These are phyloP conservation scores for Letharia lupina DNA, from an alignment of 495 filamentous ascomycete species.

Conservation along the genomic window DNA sequence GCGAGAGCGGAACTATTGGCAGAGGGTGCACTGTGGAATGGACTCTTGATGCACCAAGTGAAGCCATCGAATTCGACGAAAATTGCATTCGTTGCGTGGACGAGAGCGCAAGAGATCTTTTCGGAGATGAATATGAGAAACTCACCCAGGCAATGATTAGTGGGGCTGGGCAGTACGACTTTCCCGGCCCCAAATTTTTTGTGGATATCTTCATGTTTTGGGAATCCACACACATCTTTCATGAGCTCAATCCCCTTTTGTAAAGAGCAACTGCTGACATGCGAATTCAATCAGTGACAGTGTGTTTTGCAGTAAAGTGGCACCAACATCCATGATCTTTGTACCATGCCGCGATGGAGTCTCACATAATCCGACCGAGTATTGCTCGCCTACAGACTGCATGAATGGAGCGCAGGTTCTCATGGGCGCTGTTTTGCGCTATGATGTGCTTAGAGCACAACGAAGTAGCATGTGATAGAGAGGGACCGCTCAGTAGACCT, in stretches of 20 bases:
- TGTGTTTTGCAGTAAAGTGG: conserved; percentile 30
- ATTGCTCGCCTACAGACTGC: conserved; percentile 53
- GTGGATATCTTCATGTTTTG: neutral
- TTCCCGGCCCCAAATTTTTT: neutral
- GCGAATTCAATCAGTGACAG: conserved; percentile 34
- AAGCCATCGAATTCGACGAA: conserved; percentile 59
- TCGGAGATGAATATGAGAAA: conserved; percentile 35
- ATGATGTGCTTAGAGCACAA: conserved; percentile 38
- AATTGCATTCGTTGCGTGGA: conserved; percentile 62
- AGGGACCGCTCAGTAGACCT: conserved; percentile 27
- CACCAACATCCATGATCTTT: conserved; percentile 60
- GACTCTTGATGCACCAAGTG: conserved; percentile 53
- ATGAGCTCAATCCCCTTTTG: neutral
- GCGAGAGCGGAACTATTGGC: conserved; percentile 36
- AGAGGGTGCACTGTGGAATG: conserved; percentile 51
- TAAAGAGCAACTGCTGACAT: neutral
- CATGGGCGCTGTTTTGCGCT: conserved; percentile 50
- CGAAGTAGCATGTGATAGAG: conserved; percentile 17
- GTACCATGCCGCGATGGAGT: conserved; percentile 57
- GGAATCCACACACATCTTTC: neutral
- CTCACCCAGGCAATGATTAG: conserved; percentile 45
- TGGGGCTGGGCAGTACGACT: conserved; percentile 44
- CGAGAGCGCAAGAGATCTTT: conserved; percentile 48
- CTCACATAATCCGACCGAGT: conserved; percentile 58
- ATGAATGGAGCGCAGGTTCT: conserved; percentile 55